Percentiles rank a stretch among this genome's conserved stretches.
Conservation (phyloP, 2,329 filamentous ascomycete species). For the Fusarium pseudograminearum region DNA sequence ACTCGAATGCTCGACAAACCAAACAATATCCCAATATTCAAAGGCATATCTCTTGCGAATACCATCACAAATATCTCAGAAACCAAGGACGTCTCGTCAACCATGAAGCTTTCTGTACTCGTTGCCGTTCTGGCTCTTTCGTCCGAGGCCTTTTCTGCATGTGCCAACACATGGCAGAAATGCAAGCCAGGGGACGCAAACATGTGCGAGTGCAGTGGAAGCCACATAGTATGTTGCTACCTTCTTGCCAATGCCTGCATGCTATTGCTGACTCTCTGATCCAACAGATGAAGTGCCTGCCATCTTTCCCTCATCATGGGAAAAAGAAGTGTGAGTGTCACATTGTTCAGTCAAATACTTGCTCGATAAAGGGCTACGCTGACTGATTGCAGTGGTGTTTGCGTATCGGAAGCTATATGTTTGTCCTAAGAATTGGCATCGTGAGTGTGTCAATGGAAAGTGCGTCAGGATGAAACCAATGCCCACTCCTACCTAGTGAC, state of each 20-base stretch:
- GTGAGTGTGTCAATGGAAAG: not conserved
- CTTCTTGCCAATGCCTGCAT: rapidly evolving
- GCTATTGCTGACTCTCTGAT: not conserved
- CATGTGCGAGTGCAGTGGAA: slow-evolving; percentile 5
- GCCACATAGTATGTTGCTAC: not conserved
- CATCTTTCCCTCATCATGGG: not conserved
- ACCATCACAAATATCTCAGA: not conserved
- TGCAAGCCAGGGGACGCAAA: slow-evolving; percentile 1
- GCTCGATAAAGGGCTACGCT: rapidly evolving
- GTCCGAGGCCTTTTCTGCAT: not conserved
- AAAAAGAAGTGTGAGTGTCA: not conserved
- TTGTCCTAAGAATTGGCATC: not conserved
- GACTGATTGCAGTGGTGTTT: not conserved
- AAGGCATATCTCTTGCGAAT: rapidly evolving
- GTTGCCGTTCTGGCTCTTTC: not conserved
- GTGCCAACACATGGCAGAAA: not conserved
- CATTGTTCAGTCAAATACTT: rapidly evolving
- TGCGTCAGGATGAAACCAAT: not conserved
- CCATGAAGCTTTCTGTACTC: slow-evolving; percentile 3
- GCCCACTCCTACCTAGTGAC: not conserved
- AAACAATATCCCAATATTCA: not conserved
- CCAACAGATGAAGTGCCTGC: not conserved
- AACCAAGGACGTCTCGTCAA: rapidly evolving
- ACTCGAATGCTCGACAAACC: not conserved
- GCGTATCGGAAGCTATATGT: not conserved